Evolutionary conservation across 2,329 filamentous ascomycete genomes (phyloP), one percentile per base, ranked within the genome.

Genomic region (Aspergillus versicolor): DNA sequence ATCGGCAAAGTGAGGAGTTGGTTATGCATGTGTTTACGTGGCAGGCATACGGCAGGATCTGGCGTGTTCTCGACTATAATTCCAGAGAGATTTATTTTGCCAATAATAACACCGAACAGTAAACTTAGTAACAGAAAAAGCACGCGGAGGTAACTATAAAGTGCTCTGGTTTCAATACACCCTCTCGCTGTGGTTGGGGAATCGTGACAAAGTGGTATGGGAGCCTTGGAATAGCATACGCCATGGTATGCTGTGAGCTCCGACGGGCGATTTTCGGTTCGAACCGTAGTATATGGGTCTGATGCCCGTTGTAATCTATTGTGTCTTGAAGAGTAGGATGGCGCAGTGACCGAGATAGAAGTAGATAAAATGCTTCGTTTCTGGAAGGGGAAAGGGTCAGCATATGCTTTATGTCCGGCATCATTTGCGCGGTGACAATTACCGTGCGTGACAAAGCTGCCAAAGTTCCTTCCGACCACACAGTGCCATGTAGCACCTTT

Each of bases 281-380:
- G 17, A 17, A 34, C 15, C 9, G 17, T 15, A 38, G 37, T 30
- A 9, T 30, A 30, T 37, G 9, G n/a, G 44, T 45, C 44, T 21
- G 4, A 40, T 24, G 27, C 24, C 32, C 44, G 17, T 38, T 17
- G 12, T 40, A 9, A 38, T 61, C 66, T 69, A 97, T 85, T 97
- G 93, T 41, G 94, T 99, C 84, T 99, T 99, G 87, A 97, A 99
- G 52, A 99, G 87, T 56, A 99, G 84, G 73, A 99, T 97, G 59
- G 94, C 94, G 77, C 92, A 97, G 82, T 97, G 94, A 54, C 94
- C 94, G 59, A 99, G 89, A 81, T 99, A 99, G 82, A 99, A 99
- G 82, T 99, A 99, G 75, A 99, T 97, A 82, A 99, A 99, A 79
- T 99, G 94, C 81, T 97, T 97, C 27, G 94, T 97, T 78, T 97